Evolutionary conservation across 2,329 filamentous ascomycete genomes (phyloP).

Genomic region (Neonectria punicea): DNA sequence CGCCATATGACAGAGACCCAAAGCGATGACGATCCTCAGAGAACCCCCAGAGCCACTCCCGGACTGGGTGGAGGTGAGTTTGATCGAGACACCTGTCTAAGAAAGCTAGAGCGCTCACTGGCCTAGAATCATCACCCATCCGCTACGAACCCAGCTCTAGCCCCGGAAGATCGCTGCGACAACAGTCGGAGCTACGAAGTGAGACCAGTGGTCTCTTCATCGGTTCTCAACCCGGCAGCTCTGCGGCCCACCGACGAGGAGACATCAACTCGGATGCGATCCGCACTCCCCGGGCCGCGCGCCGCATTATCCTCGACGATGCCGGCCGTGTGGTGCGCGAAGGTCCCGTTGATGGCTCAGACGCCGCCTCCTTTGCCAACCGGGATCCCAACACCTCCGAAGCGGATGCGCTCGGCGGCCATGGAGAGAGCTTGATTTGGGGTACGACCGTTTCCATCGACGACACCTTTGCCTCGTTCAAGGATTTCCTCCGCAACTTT

Average conservation of each 20-base stretch:
- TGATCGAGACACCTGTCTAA: neutral
- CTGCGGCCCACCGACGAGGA: slow-evolving; percentile 70
- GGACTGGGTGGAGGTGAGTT: slow-evolving; percentile 70
- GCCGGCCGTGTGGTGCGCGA: slow-evolving; percentile 67
- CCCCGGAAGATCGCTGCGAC: slow-evolving; percentile 71
- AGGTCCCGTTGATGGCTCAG: slow-evolving; percentile 61
- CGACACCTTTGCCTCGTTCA: slow-evolving; percentile 87
- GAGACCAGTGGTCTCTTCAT: slow-evolving; percentile 91
- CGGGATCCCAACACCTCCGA: slow-evolving; percentile 88
- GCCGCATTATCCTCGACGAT: slow-evolving; percentile 69
- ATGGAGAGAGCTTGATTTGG: slow-evolving; percentile 88
- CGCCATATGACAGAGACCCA: slow-evolving; percentile 69
- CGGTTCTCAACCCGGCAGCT: slow-evolving; percentile 67
- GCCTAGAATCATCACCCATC: slow-evolving; percentile 88
- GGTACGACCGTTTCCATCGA: slow-evolving; percentile 96
- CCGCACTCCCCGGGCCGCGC: slow-evolving; percentile 61
- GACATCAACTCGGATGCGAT: slow-evolving; percentile 88
- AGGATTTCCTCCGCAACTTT: slow-evolving; percentile 92
- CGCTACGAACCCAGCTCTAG: slow-evolving; percentile 92
- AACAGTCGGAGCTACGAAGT: slow-evolving; percentile 79
- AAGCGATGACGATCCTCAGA: slow-evolving; percentile 64
- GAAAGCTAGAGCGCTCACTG: slow-evolving; percentile 18
- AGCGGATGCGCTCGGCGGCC: slow-evolving; percentile 85
- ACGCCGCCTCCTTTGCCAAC: slow-evolving; percentile 70
- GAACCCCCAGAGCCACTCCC: slow-evolving; percentile 76